phyloP scores from a whole-genome alignment of 1,284 basidiomycete species.

The Ceratobasidium sp. region DNA sequence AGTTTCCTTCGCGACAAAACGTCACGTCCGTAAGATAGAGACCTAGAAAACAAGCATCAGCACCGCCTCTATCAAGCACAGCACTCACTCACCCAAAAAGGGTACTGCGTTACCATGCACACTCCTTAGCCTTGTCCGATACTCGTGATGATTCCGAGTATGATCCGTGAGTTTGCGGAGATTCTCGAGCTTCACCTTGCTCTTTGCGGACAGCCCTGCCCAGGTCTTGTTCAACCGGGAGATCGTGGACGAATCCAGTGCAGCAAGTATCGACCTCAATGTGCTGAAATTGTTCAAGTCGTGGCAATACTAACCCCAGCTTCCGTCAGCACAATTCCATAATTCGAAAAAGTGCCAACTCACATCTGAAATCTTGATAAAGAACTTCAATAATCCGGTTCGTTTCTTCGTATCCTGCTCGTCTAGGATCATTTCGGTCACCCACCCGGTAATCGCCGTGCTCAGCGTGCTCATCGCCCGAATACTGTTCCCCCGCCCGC shows the following conservation, averaged over 20 bases:
- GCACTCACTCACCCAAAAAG: slow-evolving; percentile 78
- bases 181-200: slow-evolving; percentile 79
- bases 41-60: slow-evolving; percentile 60
- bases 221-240: slow-evolving; percentile 91
- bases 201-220: slow-evolving; percentile 87
- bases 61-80: neutral
- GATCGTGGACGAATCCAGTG: slow-evolving; percentile 94
- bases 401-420: slow-evolving; percentile 92
- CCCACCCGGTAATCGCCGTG: slow-evolving; percentile 95
- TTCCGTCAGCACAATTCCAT: slow-evolving; percentile 54
- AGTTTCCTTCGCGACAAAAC: slow-evolving; percentile 95
- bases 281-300: slow-evolving; percentile 91
- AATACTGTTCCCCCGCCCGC: slow-evolving; percentile 72
- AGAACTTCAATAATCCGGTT: slow-evolving; percentile 88
- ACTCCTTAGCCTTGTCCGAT: slow-evolving; percentile 83
- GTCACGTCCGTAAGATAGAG: slow-evolving; percentile 92
- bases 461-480: slow-evolving; percentile 89
- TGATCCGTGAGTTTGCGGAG: slow-evolving; percentile 90
- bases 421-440: slow-evolving; percentile 90
- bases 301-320: slow-evolving; percentile 76
- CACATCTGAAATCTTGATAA: slow-evolving; percentile 95
- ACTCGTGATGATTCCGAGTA: slow-evolving; percentile 91
- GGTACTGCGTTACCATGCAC: slow-evolving; percentile 89
- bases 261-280: slow-evolving; percentile 91
- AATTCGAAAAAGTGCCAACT: slow-evolving; percentile 55